Percentiles rank a stretch among this genome's conserved stretches.
Conservation (phyloP, 2,329 filamentous ascomycete species). For the Fonsecaea pedrosoi region DNA sequence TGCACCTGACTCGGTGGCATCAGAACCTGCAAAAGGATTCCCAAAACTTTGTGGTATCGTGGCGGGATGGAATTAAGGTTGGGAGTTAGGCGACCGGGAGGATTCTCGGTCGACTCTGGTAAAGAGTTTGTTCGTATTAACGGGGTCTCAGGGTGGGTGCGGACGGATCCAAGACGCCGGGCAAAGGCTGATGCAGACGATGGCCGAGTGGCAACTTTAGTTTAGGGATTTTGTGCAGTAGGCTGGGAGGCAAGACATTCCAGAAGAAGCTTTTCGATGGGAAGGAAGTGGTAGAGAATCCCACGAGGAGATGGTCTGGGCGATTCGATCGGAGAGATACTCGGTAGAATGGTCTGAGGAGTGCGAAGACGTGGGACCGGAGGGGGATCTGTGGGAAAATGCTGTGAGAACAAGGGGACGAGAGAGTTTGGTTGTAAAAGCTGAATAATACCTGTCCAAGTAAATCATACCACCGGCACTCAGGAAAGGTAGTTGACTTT, state of each 20-base stretch:
- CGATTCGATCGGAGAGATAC: constrained; percentile 1
- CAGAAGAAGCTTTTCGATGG: neutral
- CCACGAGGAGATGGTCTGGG: neutral
- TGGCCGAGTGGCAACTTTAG: neutral
- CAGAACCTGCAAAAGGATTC: constrained; percentile 1
- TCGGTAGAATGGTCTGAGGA: neutral
- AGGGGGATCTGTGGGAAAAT: neutral
- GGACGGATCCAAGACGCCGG: neutral
- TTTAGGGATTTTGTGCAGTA: constrained; percentile 12
- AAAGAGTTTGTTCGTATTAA: neutral
- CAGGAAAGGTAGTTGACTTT: neutral
- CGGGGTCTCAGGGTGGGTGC: neutral
- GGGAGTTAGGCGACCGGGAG: neutral
- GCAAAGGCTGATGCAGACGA: neutral
- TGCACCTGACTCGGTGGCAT: neutral
- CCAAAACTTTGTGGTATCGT: neutral
- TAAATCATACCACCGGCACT: neutral
- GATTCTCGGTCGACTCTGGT: neutral
- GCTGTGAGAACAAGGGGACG: neutral
- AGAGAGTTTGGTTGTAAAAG: neutral
- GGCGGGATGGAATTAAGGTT: neutral
- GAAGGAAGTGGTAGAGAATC: neutral
- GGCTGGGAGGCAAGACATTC: constrained; percentile 18
- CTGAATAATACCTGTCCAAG: neutral
- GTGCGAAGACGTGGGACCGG: neutral